Conservation (phyloP, 164 flowering plant species). For the Stephania cephalantha region DNA sequence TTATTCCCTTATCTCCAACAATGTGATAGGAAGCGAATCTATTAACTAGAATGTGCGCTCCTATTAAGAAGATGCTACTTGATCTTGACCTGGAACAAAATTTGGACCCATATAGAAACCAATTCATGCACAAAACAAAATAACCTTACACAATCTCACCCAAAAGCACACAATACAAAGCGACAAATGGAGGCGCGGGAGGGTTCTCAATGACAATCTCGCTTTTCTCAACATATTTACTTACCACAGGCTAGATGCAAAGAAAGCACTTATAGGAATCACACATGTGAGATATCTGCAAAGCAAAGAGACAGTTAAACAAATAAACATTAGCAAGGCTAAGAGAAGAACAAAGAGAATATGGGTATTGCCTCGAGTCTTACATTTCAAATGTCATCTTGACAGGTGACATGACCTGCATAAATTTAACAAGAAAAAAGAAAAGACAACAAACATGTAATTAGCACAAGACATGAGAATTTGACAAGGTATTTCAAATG, state of each 20-base stretch:
- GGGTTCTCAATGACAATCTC: no score
- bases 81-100: neutral
- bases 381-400: conserved; percentile 98
- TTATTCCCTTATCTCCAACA: no score
- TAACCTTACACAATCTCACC: neutral
- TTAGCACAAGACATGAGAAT: no score
- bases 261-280: conserved; percentile 93
- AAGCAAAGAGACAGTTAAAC: neutral
- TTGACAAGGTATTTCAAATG: no score
- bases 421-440: conserved; percentile 6
- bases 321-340: neutral
- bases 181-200: no score
- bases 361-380: conserved; percentile 21
- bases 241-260: conserved; percentile 97
- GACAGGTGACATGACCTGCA: conserved; percentile 91
- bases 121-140: neutral
- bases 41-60: neutral
- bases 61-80: neutral
- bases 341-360: neutral
- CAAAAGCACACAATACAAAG: no score
- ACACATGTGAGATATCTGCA: conserved; percentile 92
- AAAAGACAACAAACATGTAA: neutral
- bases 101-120: neutral
- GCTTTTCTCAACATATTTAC: conserved; percentile 17
- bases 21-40: neutral